Base-by-base conservation (phyloP, 306 rosid genomes). In the Quercus alba region DNA sequence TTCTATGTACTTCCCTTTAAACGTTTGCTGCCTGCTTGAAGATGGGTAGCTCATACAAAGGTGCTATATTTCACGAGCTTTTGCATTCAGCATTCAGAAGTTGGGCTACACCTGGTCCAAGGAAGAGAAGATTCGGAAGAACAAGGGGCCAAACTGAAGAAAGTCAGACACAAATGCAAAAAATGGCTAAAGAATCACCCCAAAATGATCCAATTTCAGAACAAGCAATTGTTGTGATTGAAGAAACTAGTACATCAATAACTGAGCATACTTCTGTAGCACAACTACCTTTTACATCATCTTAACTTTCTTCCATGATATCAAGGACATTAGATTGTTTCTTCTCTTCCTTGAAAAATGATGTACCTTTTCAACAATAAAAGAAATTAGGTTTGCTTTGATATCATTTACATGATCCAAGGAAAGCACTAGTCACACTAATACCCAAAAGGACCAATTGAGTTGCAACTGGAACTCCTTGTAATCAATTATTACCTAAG, bases 11-110 rank as follows among this genome's bases (percentile, higher is more conserved):
- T 20, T 1, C 46, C 10, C 2, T 11, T 67, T 56, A 4, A 41
- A 64, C 78, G 21, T 57, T 31, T 72, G 26, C 46, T 74, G 14
- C 41, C 79, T 77, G 81, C 30, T 78, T 75, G 76, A 78, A 94
- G 99, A 93, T 95, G 99, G 99, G 99, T 18, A 85, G 69, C 74
- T 10, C 21, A 6, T 51, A 49, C 78, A 90, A 87, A 92, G 3
- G 61, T 64, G 88, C 87, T 6, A 80, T 85, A 77, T 20, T 82
- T 51, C 8, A 51, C 9, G 41, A 57, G 0, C 0, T 0, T 35
- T 2, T 14, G 30, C 76, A 64, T 13, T 19, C 62, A 70, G 1
- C 30, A 20, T 1, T 78, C 0, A 2, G 1, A 67, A 4, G 0
- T 0, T 82, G 90, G 87, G 58, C 44, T 6, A 35, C 44, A 35